Evolutionary conservation across 345 rosid species (phyloP), one percentile per base, ranked within the genome.

Genomic region (Eucalyptus curtisii): DNA sequence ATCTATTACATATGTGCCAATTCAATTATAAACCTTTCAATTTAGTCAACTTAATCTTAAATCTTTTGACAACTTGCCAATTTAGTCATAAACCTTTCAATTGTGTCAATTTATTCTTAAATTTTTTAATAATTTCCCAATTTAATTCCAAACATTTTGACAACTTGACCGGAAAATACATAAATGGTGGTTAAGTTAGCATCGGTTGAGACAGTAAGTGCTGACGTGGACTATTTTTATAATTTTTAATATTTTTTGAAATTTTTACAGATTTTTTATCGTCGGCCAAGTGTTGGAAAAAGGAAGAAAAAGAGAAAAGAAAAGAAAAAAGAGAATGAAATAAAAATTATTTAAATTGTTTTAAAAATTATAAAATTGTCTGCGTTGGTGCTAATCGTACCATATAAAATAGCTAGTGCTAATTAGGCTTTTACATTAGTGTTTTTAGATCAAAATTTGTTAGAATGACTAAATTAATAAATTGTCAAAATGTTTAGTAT

Each of bases 1-100:
- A 33, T 9, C 1, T 8, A 7, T 9, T 33, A 4, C 6, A 16
- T 68, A 7, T 1, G 3, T 66, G 2, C 2, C 13, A 3, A 68
- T 33, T 33, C 24, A 31, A 17, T 17, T 33, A 7, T 68, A 17
- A 33, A 68, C 1, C 0, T 68, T 66, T 33, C 3, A 33, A 16
- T 68, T 68, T 9, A 8, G 4, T 1, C 7, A 68, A 31, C 37
- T 68, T 17, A 68, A 6, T 17, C 2, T 8, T 8, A 33, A 68
- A 33, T 2, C 3, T 68, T 33, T 68, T 33, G 7, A 33, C 1
- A 9, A 14, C 8, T n/a, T 15, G 1, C 2, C 40, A 4, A 64
- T n/a, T n/a, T 31, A n/a, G 4, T 15, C 10, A 6, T n/a, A 7
- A 64, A n/a, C 0, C 3, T 64, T 61, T 15, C 10, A 64, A 14